A percentile compares a stretch with the other conserved stretches of the same genome.
Conservation (phyloP, 2,329 filamentous ascomycete genomes). For the Metarhizium brunneum region DNA sequence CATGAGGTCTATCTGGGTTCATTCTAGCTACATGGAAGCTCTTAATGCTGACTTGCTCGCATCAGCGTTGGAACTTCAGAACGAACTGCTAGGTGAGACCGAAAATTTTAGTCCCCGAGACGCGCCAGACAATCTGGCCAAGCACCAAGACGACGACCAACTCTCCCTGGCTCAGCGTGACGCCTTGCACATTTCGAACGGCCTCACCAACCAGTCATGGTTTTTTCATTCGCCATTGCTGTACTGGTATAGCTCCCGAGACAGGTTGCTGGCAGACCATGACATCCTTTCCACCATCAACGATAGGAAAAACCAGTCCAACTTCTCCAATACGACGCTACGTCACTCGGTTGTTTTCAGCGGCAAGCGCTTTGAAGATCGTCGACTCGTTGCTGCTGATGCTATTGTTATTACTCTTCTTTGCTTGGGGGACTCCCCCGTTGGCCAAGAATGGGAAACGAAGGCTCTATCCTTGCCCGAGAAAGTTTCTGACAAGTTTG, state of each 20-base stretch:
- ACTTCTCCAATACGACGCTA: constrained; percentile 63
- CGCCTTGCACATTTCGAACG: constrained; percentile 49
- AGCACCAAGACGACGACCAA: constrained; percentile 21
- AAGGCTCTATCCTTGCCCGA: constrained; percentile 44
- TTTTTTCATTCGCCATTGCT: constrained; percentile 76
- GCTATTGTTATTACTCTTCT: constrained; percentile 71
- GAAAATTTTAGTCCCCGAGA: constrained; percentile 42
- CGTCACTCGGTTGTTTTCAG: constrained; percentile 74
- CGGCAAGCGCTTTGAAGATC: constrained; percentile 65
- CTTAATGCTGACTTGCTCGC: constrained; percentile 56
- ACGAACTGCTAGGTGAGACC: constrained; percentile 56
- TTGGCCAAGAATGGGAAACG: constrained; percentile 57
- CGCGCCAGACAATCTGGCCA: constrained; percentile 16
- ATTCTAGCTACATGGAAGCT: constrained; percentile 72
- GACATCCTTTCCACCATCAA: constrained; percentile 65
- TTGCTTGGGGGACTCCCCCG: constrained; percentile 54
- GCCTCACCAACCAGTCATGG: constrained; percentile 55
- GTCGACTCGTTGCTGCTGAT: constrained; percentile 60
- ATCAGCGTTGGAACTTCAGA: constrained; percentile 60
- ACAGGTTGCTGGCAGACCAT: constrained; percentile 46
- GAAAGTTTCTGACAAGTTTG: constrained; percentile 46
- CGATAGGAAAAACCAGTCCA: constrained; percentile 47
- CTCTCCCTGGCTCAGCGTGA: constrained; percentile 40
- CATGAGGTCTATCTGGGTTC: constrained; percentile 75
- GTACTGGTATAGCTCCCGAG: constrained; percentile 65